These are phyloP conservation scores for Tricholoma hemisulphureum DNA, from an alignment of 768 basidiomycete species.

Conservation along the genomic window DNA sequence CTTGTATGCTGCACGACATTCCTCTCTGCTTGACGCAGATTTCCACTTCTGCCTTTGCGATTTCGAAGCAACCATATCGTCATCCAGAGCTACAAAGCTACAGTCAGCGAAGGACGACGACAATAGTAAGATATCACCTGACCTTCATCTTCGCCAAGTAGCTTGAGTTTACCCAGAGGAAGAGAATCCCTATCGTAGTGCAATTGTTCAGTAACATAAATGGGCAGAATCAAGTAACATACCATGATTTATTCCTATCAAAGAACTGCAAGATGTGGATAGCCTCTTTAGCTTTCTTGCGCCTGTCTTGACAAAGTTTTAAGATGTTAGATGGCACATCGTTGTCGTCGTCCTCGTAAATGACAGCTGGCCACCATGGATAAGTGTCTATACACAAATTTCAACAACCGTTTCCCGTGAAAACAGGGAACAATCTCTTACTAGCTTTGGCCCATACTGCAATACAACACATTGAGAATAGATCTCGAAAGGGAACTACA, in stretches of 20 bases:
- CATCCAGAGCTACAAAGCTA: conserved; percentile 54
- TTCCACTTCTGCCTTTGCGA: conserved; percentile 64
- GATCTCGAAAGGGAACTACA: not conserved
- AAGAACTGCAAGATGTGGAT: conserved; percentile 78
- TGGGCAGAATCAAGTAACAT: conserved; percentile 13
- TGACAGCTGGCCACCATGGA: conserved; percentile 88
- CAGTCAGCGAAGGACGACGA: not conserved
- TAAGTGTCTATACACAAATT: conserved; percentile 50
- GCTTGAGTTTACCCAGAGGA: conserved; percentile 48
- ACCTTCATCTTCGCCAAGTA: conserved; percentile 73
- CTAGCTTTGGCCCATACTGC: conserved; percentile 87
- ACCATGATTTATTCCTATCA: conserved; percentile 68
- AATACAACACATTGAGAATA: conserved; percentile 4
- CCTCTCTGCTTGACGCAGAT: conserved; percentile 43
- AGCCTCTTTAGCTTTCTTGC: conserved; percentile 38
- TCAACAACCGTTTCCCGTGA: not conserved
- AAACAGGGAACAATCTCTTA: conserved; percentile 30
- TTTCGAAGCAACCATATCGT: conserved; percentile 52
- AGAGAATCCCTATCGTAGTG: conserved; percentile 58
- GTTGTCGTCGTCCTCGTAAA: conserved; percentile 61
- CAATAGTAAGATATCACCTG: conserved; percentile 19
- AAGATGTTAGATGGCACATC: conserved; percentile 49
- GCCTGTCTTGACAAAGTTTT: conserved; percentile 25
- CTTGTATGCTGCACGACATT: conserved; percentile 64
- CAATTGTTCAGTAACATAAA: not conserved